Conservation (phyloP, 2,329 filamentous ascomycete genomes). For the Colletotrichum filicis region DNA sequence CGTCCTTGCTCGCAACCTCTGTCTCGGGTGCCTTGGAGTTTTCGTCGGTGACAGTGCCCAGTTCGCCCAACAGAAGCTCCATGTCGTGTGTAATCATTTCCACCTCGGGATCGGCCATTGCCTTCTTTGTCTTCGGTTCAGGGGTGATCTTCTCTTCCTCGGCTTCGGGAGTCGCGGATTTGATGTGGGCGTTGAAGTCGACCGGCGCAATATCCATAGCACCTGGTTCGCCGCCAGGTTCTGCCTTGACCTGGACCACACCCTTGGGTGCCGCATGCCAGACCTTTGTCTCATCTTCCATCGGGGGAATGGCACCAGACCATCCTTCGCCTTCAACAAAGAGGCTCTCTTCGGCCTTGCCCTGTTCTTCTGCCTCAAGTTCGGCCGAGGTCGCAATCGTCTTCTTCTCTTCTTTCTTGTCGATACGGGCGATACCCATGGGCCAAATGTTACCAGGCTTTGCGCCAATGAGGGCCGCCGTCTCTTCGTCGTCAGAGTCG, state of each 20-base stretch:
- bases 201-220: constrained; percentile 51
- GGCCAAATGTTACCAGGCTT: constrained; percentile 52
- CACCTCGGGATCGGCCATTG: constrained; percentile 49
- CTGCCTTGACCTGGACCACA: constrained; percentile 55
- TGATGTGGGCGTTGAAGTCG: constrained; percentile 51
- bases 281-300: constrained; percentile 50
- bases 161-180: constrained; percentile 39
- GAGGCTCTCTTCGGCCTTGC: constrained; percentile 57
- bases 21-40: constrained; percentile 38
- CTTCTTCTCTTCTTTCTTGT: constrained; percentile 64
- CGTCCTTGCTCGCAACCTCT: constrained; percentile 47
- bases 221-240: constrained; percentile 53
- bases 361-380: constrained; percentile 64
- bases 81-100: constrained; percentile 52
- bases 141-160: constrained; percentile 40
- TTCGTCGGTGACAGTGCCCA: constrained; percentile 48
- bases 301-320: constrained; percentile 40
- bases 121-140: constrained; percentile 42
- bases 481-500: constrained; percentile 39
- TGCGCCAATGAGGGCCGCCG: constrained; percentile 31
- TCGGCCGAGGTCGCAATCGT: constrained; percentile 68
- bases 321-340: constrained; percentile 52
- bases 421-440: constrained; percentile 65
- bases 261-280: constrained; percentile 55
- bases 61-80: constrained; percentile 54